phyloP scores from a whole-genome alignment of 148 eudicot genomes.

The Rhododendron kiyosumense region DNA sequence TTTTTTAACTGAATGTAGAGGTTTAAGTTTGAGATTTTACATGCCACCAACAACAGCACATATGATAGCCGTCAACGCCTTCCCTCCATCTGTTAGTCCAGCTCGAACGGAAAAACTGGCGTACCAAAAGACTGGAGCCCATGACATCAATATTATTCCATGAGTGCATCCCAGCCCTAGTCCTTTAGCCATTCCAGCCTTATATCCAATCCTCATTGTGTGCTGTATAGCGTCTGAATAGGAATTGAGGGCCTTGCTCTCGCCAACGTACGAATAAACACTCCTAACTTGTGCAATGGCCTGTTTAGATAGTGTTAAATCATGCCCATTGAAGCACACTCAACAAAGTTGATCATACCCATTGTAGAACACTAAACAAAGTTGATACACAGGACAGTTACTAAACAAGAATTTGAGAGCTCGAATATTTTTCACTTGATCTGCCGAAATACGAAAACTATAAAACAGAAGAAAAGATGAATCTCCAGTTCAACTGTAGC shows the following conservation, averaged over 20 bases:
- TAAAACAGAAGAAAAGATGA: background rate
- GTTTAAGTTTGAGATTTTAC: slow-evolving; percentile 41
- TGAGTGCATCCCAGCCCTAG: slow-evolving; percentile 94
- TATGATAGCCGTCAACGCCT: slow-evolving; percentile 95
- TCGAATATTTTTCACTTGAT: background rate
- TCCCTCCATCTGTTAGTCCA: slow-evolving; percentile 96
- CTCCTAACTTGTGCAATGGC: slow-evolving; percentile 98
- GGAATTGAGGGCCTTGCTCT: slow-evolving; percentile 74
- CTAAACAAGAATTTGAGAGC: background rate
- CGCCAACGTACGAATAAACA: slow-evolving; percentile 93
- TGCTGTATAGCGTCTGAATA: slow-evolving; percentile 95
- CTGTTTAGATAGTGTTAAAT: slow-evolving; percentile 25
- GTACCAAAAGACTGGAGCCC: slow-evolving; percentile 99
- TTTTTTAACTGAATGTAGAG: background rate
- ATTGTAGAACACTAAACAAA: background rate
- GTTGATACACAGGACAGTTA: background rate
- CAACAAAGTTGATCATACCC: background rate
- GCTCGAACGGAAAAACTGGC: slow-evolving; percentile 93
- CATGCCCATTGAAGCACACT: background rate
- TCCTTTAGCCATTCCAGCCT: slow-evolving; percentile 99
- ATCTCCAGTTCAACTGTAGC: background rate
- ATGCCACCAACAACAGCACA: slow-evolving; percentile 99
- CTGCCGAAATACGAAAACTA: background rate
- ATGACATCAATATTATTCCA: slow-evolving; percentile 98
- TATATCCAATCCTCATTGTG: slow-evolving; percentile 87